These are phyloP conservation scores for Coemansia sp. DNA, from an alignment of 192 early-diverging fungal genomes.

Conservation along the genomic window DNA sequence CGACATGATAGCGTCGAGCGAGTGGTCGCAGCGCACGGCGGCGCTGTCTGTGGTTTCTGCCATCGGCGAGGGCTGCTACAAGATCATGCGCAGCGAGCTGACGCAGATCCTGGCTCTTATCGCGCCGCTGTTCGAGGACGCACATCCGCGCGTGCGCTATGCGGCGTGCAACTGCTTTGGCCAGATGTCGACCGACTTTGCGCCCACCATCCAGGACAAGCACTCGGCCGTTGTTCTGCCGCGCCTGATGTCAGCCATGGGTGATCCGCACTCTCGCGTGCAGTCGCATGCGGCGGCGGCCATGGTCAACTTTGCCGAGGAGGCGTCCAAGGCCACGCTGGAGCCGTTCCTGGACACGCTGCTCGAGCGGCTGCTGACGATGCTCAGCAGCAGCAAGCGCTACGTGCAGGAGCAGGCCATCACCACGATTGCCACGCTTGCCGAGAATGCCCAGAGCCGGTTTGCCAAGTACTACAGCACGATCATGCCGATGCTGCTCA, in stretches of 20 bases:
- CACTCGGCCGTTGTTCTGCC: constrained; percentile 69
- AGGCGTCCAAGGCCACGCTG: constrained; percentile 75
- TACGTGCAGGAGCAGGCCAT: constrained; percentile 99
- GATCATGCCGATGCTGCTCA: constrained; percentile 96
- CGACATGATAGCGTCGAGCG: constrained; percentile 73
- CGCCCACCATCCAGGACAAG: constrained; percentile 70
- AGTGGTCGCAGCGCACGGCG: constrained; percentile 91
- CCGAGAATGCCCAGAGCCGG: constrained; percentile 88
- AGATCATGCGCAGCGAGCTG: constrained; percentile 90
- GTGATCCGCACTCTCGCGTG: constrained; percentile 78
- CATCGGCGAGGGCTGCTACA: constrained; percentile 95
- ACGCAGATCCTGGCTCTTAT: constrained; percentile 80
- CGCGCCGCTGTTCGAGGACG: constrained; percentile 75
- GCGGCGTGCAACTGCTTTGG: constrained; percentile 95
- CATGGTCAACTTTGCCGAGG: constrained; percentile 96
- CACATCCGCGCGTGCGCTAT: constrained; percentile 93
- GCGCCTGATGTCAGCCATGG: constrained; percentile 84
- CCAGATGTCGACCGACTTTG: constrained; percentile 98
- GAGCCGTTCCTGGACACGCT: constrained; percentile 89
- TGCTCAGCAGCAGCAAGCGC: constrained; percentile 79
- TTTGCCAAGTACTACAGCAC: constrained; percentile 88
- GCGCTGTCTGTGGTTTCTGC: constrained; percentile 92
- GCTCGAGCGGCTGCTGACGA: constrained; percentile 77
- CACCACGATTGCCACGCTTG: constrained; percentile 95
- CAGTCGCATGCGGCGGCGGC: constrained; percentile 95